Conservation (phyloP, 371 early-diverging fungal species). For the Mortierella polycephala region DNA sequence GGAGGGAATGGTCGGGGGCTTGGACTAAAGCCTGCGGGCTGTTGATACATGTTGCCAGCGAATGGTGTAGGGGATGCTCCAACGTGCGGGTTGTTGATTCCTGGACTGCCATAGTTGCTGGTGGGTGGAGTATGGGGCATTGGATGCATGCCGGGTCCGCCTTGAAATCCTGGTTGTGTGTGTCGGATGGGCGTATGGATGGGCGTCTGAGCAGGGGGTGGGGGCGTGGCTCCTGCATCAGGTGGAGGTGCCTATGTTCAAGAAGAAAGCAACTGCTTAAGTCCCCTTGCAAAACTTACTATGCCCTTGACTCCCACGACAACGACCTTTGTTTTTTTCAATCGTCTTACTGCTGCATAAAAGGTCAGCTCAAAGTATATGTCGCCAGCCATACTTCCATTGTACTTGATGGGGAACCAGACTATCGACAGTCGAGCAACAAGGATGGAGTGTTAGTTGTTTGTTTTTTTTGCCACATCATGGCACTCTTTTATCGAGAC, state of each 20-base stretch:
- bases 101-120: conserved; percentile 35
- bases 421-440: conserved; percentile 9
- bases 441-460: not conserved
- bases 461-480: too few relatives aligned
- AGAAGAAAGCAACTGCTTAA: not conserved
- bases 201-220: conserved; percentile 27
- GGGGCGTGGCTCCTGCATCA: conserved; percentile 31
- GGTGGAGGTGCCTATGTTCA: conserved; percentile 34
- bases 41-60: conserved; percentile 22
- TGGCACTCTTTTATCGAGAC: too few relatives aligned
- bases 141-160: conserved; percentile 17
- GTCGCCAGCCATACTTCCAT: conserved; percentile 38
- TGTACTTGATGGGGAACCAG: conserved; percentile 53
- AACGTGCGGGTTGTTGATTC: conserved; percentile 6
- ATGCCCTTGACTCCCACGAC: not conserved
- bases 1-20: conserved; percentile 26
- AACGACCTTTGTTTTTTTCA: not conserved
- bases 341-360: conserved; percentile 41
- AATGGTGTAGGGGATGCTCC: conserved; percentile 26
- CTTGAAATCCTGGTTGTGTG: conserved; percentile 36
- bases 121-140: conserved; percentile 28
- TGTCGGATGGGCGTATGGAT: conserved; percentile 33
- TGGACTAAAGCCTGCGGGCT: conserved; percentile 19
- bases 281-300: too few relatives aligned
- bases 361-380: conserved; percentile 54